These are phyloP conservation scores for Stipa capillata DNA, from an alignment of 176 grass and related monocot species.

Conservation along the genomic window DNA sequence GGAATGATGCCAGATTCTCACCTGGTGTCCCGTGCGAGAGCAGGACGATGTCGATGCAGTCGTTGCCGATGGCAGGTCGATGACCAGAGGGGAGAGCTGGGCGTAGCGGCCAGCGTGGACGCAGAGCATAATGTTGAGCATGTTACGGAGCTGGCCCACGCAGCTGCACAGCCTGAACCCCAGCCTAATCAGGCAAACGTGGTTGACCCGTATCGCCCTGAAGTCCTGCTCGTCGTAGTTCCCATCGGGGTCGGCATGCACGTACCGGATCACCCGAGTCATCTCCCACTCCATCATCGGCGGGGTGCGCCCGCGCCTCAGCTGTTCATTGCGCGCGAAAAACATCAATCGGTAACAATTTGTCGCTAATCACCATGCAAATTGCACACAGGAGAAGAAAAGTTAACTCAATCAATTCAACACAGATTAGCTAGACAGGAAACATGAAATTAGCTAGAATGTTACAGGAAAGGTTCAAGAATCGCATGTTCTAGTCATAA, in stretches of 20 bases:
- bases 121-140: slow-evolving; percentile 17
- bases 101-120: not conserved
- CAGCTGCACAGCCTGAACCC: slow-evolving; percentile 7
- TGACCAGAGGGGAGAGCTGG: slow-evolving; percentile 10
- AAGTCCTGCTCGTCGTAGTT: not conserved
- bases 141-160: slow-evolving; percentile 4
- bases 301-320: not conserved
- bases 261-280: slow-evolving; percentile 9
- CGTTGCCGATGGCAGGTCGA: slow-evolving; percentile 34
- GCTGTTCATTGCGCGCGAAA: not conserved
- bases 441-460: no score
- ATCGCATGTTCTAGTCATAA: not conserved
- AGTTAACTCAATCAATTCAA: no score
- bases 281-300: slow-evolving; percentile 14
- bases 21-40: slow-evolving; percentile 13
- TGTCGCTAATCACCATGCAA: not conserved
- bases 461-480: not conserved
- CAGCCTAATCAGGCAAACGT: slow-evolving; percentile 20
- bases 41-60: slow-evolving; percentile 1
- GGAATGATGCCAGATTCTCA: no score
- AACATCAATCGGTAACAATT: not conserved
- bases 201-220: slow-evolving; percentile 13
- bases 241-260: not conserved
- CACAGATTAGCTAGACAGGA: no score
- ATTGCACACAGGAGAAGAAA: no score